Evolutionary conservation across 2,329 filamentous ascomycete species (phyloP).

Genomic region (Xylariomycetidae sp.): DNA sequence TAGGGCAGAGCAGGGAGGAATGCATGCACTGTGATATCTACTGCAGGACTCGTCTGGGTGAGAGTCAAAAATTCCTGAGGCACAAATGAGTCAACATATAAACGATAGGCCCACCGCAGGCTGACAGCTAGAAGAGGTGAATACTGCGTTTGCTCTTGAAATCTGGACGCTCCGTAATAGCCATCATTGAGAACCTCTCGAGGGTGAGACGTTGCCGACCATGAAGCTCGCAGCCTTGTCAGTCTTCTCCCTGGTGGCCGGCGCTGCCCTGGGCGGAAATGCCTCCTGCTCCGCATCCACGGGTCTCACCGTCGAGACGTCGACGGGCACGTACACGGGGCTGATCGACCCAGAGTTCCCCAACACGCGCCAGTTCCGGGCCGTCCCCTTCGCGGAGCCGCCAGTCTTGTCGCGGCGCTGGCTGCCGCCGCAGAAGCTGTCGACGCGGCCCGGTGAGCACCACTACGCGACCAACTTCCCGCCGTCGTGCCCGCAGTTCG

Average conservation of each 20-base stretch:
- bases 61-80: too few relatives aligned
- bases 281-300: conserved; percentile 2
- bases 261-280: conserved; percentile 2
- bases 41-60: too few relatives aligned
- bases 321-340: conserved; percentile 29
- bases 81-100: too few relatives aligned
- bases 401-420: conserved; percentile 26
- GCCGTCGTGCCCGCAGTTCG: conserved; percentile 30
- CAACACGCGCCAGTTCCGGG: conserved; percentile 32
- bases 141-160: too few relatives aligned
- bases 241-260: conserved; percentile 1
- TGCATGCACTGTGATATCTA: too few relatives aligned
- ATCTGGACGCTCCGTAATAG: too few relatives aligned
- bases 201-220: conserved; percentile 2
- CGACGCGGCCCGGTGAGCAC: conserved; percentile 16
- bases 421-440: conserved; percentile 22
- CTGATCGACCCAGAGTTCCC: conserved; percentile 26
- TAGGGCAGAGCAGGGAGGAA: too few relatives aligned
- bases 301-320: conserved; percentile 24
- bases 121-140: too few relatives aligned
- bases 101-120: too few relatives aligned
- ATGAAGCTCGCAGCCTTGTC: conserved; percentile 7
- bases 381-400: conserved; percentile 33
- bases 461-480: conserved; percentile 23
- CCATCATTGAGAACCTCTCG: too few relatives aligned